A percentile compares a stretch with the other conserved stretches of the same genome.
phyloP scores from a whole-genome alignment of 2,329 filamentous ascomycete genomes.

The Stemphylium vesicarium region DNA sequence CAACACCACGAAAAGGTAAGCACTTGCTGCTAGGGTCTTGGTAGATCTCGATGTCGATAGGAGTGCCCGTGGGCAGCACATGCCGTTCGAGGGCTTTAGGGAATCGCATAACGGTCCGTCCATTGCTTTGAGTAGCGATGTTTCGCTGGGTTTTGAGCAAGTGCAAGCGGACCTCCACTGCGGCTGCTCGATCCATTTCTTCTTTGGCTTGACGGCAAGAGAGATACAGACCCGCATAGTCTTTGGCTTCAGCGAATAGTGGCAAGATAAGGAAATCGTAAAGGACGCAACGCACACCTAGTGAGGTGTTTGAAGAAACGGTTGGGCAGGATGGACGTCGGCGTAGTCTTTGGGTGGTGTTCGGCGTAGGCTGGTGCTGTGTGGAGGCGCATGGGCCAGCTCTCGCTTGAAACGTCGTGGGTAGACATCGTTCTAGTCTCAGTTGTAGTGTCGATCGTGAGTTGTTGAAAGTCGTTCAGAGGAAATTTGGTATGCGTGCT shows the following conservation, averaged over 20 bases:
- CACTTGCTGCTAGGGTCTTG: too few relatives aligned
- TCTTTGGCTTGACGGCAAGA: background rate
- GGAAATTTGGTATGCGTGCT: too few relatives aligned
- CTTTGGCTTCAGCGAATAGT: background rate
- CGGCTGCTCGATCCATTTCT: background rate
- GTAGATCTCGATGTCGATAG: background rate
- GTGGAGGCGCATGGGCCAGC: too few relatives aligned
- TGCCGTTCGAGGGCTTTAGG: background rate
- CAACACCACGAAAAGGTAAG: too few relatives aligned
- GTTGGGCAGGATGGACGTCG: too few relatives aligned
- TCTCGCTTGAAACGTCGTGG: too few relatives aligned
- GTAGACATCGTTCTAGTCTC: too few relatives aligned
- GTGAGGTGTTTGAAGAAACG: background rate
- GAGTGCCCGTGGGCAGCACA: background rate
- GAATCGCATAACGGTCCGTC: background rate
- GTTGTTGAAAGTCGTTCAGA: too few relatives aligned
- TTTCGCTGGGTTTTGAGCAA: background rate
- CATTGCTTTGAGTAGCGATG: background rate
- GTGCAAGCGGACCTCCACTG: background rate
- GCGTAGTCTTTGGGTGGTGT: too few relatives aligned
- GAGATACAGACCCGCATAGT: background rate
- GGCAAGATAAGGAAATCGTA: background rate
- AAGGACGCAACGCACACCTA: background rate
- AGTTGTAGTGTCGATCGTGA: too few relatives aligned
- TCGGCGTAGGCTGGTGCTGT: too few relatives aligned